A percentile compares a stretch with the other conserved stretches of the same genome.
phyloP scores from a whole-genome alignment of 768 basidiomycete species.

The Russula ochroleuca region DNA sequence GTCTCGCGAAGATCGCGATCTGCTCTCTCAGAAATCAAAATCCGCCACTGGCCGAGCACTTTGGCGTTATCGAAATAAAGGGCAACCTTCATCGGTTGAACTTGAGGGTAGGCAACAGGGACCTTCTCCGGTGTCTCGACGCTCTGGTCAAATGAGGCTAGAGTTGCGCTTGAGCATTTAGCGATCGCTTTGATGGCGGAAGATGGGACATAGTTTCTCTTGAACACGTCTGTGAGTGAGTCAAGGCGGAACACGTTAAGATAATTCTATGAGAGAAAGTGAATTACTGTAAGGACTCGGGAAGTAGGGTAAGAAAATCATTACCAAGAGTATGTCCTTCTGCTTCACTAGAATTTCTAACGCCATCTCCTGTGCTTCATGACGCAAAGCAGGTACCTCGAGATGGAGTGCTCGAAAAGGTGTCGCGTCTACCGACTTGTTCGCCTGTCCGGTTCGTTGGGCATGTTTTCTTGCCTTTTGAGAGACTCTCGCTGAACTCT shows the following conservation, averaged over 20 bases:
- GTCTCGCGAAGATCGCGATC: slow-evolving; percentile 47
- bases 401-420: slow-evolving; percentile 34
- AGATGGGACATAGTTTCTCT: slow-evolving; percentile 14
- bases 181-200: neutral
- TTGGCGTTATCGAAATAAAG: slow-evolving; percentile 55
- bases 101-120: slow-evolving; percentile 40
- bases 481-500: slow-evolving; percentile 25
- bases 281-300: neutral
- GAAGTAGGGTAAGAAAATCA: slow-evolving; percentile 19
- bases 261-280: slow-evolving; percentile 6
- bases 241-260: slow-evolving; percentile 11
- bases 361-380: slow-evolving; percentile 28
- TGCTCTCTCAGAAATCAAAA: slow-evolving; percentile 51
- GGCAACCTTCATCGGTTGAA: slow-evolving; percentile 58
- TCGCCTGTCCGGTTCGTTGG: slow-evolving; percentile 18
- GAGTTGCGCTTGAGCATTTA: neutral
- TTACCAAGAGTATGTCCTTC: slow-evolving; percentile 30
- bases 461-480: slow-evolving; percentile 34
- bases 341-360: slow-evolving; percentile 29
- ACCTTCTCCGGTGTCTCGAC: slow-evolving; percentile 16
- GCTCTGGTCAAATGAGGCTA: neutral
- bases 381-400: slow-evolving; percentile 30
- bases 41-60: slow-evolving; percentile 61
- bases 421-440: slow-evolving; percentile 29
- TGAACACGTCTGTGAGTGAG: slow-evolving; percentile 6